phyloP scores from a whole-genome alignment of 2,329 filamentous ascomycete species.

The Monosporascus sp. region DNA sequence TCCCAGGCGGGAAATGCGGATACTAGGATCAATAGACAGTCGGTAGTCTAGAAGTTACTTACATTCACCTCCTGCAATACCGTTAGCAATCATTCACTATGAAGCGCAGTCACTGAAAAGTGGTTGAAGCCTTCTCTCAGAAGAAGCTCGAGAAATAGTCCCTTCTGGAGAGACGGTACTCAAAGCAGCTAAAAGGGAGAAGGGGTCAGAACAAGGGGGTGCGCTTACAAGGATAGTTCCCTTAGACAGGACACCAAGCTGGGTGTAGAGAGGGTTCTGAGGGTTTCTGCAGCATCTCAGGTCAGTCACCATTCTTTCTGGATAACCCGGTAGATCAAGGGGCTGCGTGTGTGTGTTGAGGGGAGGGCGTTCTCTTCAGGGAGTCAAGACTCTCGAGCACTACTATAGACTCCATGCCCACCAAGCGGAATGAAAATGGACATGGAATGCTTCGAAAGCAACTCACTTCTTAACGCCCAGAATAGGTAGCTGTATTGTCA shows the following conservation, averaged over 20 bases:
- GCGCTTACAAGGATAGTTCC: conserved; percentile 52
- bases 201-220: too few species aligned
- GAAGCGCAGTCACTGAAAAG: not conserved
- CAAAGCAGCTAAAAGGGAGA: too few species aligned
- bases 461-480: conserved; percentile 53
- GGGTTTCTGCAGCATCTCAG: conserved; percentile 61
- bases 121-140: not conserved
- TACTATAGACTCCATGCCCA: too few species aligned
- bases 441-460: conserved; percentile 32
- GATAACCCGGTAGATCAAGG: too few species aligned
- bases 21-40: conserved; percentile 36
- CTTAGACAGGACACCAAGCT: conserved; percentile 83
- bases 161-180: not conserved
- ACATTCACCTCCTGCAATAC: conserved; percentile 3
- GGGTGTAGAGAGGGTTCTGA: conserved; percentile 83
- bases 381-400: too few species aligned
- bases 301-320: too few species aligned
- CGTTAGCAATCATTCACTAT: conserved; percentile 1
- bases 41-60: not conserved
- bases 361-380: conserved; percentile 33
- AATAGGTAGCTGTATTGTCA: conserved; percentile 83
- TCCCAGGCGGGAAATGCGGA: not conserved
- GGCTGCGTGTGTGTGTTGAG: conserved; percentile 33
- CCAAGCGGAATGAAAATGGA: too few species aligned
- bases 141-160: too few species aligned